Percentiles rank a stretch among this genome's conserved stretches.
These are phyloP conservation scores for Phytophthora capsici DNA, from an alignment of 352 stramenopile species.

Conservation along the genomic window DNA sequence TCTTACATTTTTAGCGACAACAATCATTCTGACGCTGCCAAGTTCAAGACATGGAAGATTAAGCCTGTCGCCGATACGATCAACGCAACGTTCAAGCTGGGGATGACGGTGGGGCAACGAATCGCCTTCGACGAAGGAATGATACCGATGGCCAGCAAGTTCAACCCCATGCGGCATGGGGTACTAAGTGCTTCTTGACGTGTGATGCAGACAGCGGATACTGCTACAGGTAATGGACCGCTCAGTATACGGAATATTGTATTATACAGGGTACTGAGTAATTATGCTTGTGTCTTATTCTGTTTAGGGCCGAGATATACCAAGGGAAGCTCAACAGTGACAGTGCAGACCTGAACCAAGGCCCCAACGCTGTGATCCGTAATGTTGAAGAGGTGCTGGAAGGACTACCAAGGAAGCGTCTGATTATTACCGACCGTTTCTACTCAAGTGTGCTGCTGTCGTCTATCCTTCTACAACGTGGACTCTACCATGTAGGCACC, in stretches of 20 bases:
- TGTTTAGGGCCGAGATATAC: conserved; percentile 12
- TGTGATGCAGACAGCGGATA: conserved; percentile 7
- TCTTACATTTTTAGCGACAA: conserved; percentile 11
- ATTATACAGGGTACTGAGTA: conserved; percentile 1
- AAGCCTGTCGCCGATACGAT: not conserved
- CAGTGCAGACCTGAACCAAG: not conserved
- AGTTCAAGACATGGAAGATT: conserved; percentile 12
- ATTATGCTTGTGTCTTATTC: not conserved
- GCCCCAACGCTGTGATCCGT: conserved; percentile 2
- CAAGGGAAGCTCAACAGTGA: conserved; percentile 7
- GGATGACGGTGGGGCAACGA: conserved; percentile 1
- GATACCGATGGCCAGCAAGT: conserved; percentile 16
- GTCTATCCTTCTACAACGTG: not conserved
- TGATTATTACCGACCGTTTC: conserved; percentile 2
- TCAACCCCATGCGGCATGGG: conserved; percentile 16
- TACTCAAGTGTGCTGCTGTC: conserved; percentile 7
- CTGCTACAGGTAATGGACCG: conserved; percentile 16
- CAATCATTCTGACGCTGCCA: not conserved
- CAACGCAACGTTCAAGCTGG: not conserved
- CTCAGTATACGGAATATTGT: too few species aligned
- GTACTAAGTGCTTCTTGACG: conserved; percentile 11
- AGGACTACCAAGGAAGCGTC: not conserved
- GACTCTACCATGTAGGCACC: not conserved
- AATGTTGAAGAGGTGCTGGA: conserved; percentile 8
- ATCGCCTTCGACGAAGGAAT: conserved; percentile 13